Percentiles rank a stretch among this genome's conserved stretches.
Conservation (phyloP, 2,329 filamentous ascomycete species). For the Ophiostoma himal-ulmi region DNA sequence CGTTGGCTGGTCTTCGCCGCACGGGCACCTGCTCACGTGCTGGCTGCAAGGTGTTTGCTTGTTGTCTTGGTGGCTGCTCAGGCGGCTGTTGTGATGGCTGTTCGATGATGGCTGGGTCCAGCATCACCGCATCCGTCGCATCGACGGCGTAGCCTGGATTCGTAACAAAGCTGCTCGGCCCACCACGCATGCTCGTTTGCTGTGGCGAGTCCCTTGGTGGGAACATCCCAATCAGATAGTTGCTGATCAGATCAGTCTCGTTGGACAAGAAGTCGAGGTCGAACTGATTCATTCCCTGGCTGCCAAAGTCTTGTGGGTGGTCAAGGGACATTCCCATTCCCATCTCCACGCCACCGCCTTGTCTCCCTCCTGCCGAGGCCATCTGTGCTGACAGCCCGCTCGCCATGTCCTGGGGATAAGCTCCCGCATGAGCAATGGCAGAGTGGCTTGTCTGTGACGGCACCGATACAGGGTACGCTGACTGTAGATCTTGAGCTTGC, state of each 20-base stretch:
- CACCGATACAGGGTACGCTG: background rate
- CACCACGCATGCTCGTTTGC: background rate
- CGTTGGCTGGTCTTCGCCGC: background rate
- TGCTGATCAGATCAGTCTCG: conserved; percentile 12
- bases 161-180: background rate
- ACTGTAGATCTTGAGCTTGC: background rate
- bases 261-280: conserved; percentile 13
- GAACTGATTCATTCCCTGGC: background rate
- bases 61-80: background rate
- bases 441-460: background rate
- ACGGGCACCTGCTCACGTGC: background rate
- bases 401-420: background rate
- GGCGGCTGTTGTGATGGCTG: background rate
- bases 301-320: background rate
- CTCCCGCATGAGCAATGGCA: background rate
- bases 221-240: conserved; percentile 16
- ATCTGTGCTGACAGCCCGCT: background rate
- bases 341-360: background rate
- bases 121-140: background rate
- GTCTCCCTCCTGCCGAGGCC: background rate
- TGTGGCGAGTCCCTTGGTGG: background rate
- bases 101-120: background rate
- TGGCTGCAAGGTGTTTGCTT: background rate
- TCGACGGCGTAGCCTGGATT: background rate
- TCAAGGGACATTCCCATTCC: background rate